A percentile compares a stretch with the other conserved stretches of the same genome.
Conservation (phyloP, 352 stramenopile species). For the Globisporangium takayamanum region DNA sequence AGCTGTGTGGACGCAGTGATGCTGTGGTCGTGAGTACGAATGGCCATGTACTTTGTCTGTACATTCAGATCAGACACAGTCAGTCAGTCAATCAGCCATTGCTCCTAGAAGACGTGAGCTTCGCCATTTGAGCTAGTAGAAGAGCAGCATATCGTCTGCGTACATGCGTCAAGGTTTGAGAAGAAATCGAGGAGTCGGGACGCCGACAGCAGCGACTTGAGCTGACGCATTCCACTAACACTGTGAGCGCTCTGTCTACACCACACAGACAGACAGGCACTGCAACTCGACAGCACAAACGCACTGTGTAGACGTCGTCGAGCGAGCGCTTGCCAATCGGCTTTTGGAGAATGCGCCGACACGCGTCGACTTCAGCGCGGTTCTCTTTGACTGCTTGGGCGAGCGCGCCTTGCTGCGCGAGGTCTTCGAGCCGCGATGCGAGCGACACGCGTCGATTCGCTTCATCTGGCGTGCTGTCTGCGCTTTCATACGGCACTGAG, state of each 20-base stretch:
- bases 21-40: neutral
- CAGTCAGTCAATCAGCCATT: too few relatives aligned
- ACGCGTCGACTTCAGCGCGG: conserved; percentile 39
- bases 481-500: neutral
- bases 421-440: conserved; percentile 38
- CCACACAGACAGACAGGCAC: too few relatives aligned
- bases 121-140: neutral
- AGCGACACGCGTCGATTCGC: conserved; percentile 29
- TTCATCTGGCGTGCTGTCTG: neutral
- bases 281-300: neutral
- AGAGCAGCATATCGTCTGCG: neutral
- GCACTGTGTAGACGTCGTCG: conserved; percentile 66
- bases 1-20: neutral
- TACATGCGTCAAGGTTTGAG: conserved; percentile 71
- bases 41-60: neutral
- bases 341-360: conserved; percentile 51
- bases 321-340: conserved; percentile 44
- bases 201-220: conserved; percentile 64
- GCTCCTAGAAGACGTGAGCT: too few relatives aligned
- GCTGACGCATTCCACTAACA: conserved; percentile 18
- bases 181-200: conserved; percentile 81
- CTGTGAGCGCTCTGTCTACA: neutral
- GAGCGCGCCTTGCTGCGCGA: conserved; percentile 34
- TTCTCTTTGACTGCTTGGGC: conserved; percentile 34
- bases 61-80: too few relatives aligned